Percentiles rank a stretch among this genome's conserved stretches.
Conservation (phyloP, 352 stramenopile species). For the Phytophthora chlamydospora region DNA sequence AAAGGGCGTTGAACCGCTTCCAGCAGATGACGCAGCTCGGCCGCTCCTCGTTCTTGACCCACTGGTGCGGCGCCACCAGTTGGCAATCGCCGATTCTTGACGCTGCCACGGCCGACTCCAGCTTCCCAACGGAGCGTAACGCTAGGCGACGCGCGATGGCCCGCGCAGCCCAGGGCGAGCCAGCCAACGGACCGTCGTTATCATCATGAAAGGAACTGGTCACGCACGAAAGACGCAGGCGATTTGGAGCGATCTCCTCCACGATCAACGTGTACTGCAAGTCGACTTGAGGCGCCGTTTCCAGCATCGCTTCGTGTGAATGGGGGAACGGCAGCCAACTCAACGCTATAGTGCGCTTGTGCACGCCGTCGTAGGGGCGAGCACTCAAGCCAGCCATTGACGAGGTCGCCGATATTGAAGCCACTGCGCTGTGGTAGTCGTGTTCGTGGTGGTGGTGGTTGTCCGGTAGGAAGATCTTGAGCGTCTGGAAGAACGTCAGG, state of each 20-base stretch:
- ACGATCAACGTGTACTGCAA: constrained; percentile 73
- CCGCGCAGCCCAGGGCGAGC: constrained; percentile 38
- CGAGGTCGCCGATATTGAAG: constrained; percentile 26
- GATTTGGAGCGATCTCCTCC: constrained; percentile 57
- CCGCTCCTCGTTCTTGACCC: constrained; percentile 71
- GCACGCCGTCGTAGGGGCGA: constrained; percentile 48
- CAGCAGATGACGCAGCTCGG: constrained; percentile 63
- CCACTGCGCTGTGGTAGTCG: constrained; percentile 15
- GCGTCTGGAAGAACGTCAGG: constrained; percentile 69
- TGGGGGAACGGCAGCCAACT: constrained; percentile 61
- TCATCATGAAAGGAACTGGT: constrained; percentile 62
- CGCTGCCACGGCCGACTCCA: constrained; percentile 56
- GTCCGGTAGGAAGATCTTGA: constrained; percentile 63
- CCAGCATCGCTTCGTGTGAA: constrained; percentile 34
- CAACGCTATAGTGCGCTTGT: constrained; percentile 66
- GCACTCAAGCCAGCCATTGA: constrained; percentile 32
- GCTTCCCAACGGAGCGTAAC: constrained; percentile 47
- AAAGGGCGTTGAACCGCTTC: constrained; percentile 67
- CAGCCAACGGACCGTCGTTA: constrained; percentile 31
- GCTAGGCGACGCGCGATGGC: constrained; percentile 56
- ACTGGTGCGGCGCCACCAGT: constrained; percentile 55
- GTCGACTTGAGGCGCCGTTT: constrained; percentile 41
- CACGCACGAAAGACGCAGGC: constrained; percentile 60
- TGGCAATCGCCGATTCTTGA: constrained; percentile 52
- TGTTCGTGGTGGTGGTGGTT: constrained; percentile 19